Conservation (phyloP, 129 eudicot genomes). For the Flaveria brownii region DNA sequence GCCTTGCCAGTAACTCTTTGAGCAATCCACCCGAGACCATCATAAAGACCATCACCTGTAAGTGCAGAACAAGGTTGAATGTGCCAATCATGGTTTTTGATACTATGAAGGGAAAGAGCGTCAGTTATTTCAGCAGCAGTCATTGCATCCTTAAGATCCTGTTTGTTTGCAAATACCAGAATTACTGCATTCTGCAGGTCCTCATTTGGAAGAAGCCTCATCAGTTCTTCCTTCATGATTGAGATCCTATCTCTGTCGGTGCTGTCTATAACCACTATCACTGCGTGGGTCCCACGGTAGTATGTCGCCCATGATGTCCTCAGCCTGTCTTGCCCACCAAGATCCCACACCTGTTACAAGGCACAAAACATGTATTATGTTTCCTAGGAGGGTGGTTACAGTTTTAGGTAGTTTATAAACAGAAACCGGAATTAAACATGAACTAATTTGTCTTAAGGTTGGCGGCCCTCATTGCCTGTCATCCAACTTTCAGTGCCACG, state of each 20-base stretch:
- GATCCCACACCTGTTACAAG: constrained; percentile 82
- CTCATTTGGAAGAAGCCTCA: constrained; percentile 75
- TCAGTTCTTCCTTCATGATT: constrained; percentile 80
- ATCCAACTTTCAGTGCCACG: too few species aligned
- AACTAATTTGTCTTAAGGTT: too few species aligned
- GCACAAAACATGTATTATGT: not conserved
- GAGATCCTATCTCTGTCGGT: constrained; percentile 85
- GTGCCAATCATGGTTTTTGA: constrained; percentile 95
- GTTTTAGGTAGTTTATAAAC: not conserved
- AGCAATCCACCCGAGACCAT: constrained; percentile 91
- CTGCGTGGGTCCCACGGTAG: constrained; percentile 90
- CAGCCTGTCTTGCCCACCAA: constrained; percentile 90
- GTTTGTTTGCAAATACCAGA: constrained; percentile 84
- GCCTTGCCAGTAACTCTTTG: constrained; percentile 76
- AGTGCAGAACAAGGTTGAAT: constrained; percentile 88
- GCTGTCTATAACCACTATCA: constrained; percentile 89
- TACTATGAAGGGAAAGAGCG: constrained; percentile 85
- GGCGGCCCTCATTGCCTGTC: too few species aligned
- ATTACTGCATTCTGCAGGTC: constrained; percentile 82
- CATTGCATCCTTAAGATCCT: constrained; percentile 94
- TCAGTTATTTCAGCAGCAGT: constrained; percentile 94
- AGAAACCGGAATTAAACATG: not conserved
- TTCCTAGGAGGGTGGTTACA: not conserved
- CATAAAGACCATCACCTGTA: constrained; percentile 89
- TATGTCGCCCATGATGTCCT: constrained; percentile 95